phyloP scores from a whole-genome alignment of 257 asterid species.

The Solanum clarkiae region DNA sequence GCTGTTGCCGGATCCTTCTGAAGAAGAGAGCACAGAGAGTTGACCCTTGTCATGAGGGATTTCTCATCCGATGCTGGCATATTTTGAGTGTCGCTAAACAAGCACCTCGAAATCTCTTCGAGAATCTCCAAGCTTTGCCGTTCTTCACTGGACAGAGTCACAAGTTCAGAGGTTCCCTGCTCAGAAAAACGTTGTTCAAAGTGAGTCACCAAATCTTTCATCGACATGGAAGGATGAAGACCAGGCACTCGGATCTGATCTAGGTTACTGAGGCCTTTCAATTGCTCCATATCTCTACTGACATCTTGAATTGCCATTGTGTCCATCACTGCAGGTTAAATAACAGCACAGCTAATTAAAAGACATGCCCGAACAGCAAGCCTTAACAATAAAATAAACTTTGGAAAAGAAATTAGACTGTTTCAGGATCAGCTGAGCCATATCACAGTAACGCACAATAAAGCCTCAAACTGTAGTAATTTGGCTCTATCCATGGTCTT shows the following conservation, averaged over 20 bases:
- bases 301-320: slow-evolving; percentile 29
- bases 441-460: not conserved
- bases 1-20: slow-evolving; percentile 57
- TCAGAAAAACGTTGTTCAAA: slow-evolving; percentile 75
- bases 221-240: slow-evolving; percentile 71
- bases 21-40: slow-evolving; percentile 88
- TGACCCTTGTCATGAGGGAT: slow-evolving; percentile 74
- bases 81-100: slow-evolving; percentile 55
- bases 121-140: slow-evolving; percentile 57
- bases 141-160: slow-evolving; percentile 60
- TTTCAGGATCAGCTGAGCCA: not conserved
- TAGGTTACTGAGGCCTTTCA: slow-evolving; percentile 55
- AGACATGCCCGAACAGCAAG: not conserved
- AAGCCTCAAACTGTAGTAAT: not conserved
- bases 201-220: slow-evolving; percentile 81
- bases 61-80: slow-evolving; percentile 58
- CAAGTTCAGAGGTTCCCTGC: slow-evolving; percentile 39
- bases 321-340: slow-evolving; percentile 29
- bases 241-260: slow-evolving; percentile 77
- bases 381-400: not conserved
- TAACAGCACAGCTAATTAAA: not conserved
- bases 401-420: not conserved
- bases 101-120: slow-evolving; percentile 11
- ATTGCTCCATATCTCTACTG: slow-evolving; percentile 35
- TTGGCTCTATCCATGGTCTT: not conserved